Evolutionary conservation across 2,329 filamentous ascomycete genomes (phyloP).

Genomic region (Fusarium musae): DNA sequence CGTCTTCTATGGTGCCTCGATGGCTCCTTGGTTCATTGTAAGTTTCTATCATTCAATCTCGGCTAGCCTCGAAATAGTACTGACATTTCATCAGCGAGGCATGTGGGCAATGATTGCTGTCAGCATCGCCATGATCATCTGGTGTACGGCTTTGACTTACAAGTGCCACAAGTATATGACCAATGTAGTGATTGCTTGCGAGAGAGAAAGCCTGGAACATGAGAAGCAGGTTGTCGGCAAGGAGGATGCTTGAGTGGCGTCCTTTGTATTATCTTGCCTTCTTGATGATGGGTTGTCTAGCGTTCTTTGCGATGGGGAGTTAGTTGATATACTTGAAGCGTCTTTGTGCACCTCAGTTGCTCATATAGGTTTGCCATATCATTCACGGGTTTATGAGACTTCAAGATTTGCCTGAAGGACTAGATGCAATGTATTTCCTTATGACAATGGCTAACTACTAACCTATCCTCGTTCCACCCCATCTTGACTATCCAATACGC

Average conservation of each 20-base stretch:
- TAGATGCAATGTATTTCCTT: not conserved
- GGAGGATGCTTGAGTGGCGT: not conserved
- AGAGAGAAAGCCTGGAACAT: constrained; percentile 14
- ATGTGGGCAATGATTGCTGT: constrained; percentile 79
- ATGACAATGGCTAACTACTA: constrained; percentile 6
- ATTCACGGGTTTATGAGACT: not conserved
- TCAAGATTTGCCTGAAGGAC: not conserved
- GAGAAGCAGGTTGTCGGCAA: constrained; percentile 11
- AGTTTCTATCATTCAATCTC: constrained; percentile 41
- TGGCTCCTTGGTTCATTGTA: constrained; percentile 73
- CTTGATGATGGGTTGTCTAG: not conserved
- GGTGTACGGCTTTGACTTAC: constrained; percentile 66
- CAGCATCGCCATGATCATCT: constrained; percentile 67
- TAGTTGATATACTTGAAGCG: not conserved
- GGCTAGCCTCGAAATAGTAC: accelerated
- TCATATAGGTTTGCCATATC: not conserved
- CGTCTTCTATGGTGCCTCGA: constrained; percentile 74
- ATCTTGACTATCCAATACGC: not conserved
- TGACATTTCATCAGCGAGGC: constrained; percentile 58
- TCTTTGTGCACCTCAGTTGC: not conserved
- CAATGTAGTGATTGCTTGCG: not conserved
- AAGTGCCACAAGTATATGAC: constrained; percentile 18
- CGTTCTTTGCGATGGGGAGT: not conserved
- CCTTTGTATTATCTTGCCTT: not conserved
- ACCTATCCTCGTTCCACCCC: not conserved